Evolutionary conservation across 768 basidiomycete species (phyloP).

Genomic region (Nidularia pulvinata): DNA sequence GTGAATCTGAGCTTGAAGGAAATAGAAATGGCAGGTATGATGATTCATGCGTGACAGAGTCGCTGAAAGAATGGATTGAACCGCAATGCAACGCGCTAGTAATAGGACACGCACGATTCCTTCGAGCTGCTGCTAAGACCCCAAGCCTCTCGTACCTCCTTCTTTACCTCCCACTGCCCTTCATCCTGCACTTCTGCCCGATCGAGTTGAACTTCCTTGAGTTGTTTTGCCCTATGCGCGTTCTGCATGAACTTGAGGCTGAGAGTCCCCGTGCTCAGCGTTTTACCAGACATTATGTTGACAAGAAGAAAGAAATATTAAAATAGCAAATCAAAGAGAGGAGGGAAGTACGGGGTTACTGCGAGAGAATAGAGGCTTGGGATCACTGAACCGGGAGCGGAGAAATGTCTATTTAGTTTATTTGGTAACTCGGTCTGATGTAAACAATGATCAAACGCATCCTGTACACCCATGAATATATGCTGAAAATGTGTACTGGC

Average conservation of each 20-base stretch:
- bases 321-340: too few relatives aligned
- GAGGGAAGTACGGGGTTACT: too few relatives aligned
- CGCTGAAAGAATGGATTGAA: slow-evolving; percentile 8
- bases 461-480: too few relatives aligned
- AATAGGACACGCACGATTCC: slow-evolving; percentile 11
- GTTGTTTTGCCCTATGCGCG: slow-evolving; percentile 53
- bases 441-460: too few relatives aligned
- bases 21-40: slow-evolving; percentile 73
- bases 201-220: slow-evolving; percentile 47
- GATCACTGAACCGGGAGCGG: too few relatives aligned
- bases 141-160: slow-evolving; percentile 57
- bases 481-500: too few relatives aligned
- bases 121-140: slow-evolving; percentile 16
- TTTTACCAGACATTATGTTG: slow-evolving; percentile 38
- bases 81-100: slow-evolving; percentile 4
- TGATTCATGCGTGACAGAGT: slow-evolving; percentile 46
- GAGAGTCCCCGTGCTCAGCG: slow-evolving; percentile 63
- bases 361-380: too few relatives aligned
- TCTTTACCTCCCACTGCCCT: slow-evolving; percentile 62
- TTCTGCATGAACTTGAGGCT: slow-evolving; percentile 77
- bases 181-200: slow-evolving; percentile 61
- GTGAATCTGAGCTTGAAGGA: slow-evolving; percentile 26
- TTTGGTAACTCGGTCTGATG: too few relatives aligned
- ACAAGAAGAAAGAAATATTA: too few relatives aligned
- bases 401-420: too few relatives aligned